phyloP scores from a whole-genome alignment of 1,284 basidiomycete species.

The Ustilago xerochloae region DNA sequence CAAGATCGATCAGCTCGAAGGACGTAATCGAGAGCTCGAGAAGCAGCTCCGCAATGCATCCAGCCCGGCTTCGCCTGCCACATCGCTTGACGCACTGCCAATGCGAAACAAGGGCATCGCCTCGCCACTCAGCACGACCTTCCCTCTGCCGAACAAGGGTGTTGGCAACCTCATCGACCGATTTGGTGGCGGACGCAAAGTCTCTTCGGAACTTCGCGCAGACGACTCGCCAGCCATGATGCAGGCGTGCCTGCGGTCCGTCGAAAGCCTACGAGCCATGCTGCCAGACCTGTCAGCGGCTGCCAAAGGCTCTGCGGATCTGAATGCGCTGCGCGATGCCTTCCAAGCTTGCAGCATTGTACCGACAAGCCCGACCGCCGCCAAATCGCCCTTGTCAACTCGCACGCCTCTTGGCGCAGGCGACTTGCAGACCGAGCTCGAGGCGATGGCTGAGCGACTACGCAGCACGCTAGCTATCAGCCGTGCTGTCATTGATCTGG shows the following conservation, averaged over 20 bases:
- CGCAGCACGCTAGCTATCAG: constrained; percentile 34
- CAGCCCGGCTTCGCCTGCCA: constrained; percentile 16
- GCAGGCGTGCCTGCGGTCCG: constrained; percentile 26
- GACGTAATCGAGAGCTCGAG: constrained; percentile 23
- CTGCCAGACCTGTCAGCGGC: constrained; percentile 29
- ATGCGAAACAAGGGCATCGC: constrained; percentile 8
- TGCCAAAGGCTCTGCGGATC: constrained; percentile 26
- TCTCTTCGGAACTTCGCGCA: constrained; percentile 15
- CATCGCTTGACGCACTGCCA: constrained; percentile 13
- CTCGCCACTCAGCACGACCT: constrained; percentile 10
- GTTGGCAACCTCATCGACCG: constrained; percentile 39
- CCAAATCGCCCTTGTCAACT: constrained; percentile 9
- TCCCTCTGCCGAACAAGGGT: constrained; percentile 28
- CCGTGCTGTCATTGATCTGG: constrained; percentile 29
- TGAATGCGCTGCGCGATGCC: constrained; percentile 30
- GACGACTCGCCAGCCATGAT: constrained; percentile 24
- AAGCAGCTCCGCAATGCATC: constrained; percentile 16
- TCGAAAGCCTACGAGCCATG: constrained; percentile 30
- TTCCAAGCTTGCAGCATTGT: constrained; percentile 16
- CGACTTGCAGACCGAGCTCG: constrained; percentile 30
- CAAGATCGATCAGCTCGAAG: constrained; percentile 20
- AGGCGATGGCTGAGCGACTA: constrained; percentile 19
- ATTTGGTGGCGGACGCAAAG: constrained; percentile 39
- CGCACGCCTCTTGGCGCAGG: constrained; percentile 9
- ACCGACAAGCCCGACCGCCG: constrained; percentile 3